Conservation (phyloP, 495 filamentous ascomycete genomes). For the Durotheca rogersii region DNA sequence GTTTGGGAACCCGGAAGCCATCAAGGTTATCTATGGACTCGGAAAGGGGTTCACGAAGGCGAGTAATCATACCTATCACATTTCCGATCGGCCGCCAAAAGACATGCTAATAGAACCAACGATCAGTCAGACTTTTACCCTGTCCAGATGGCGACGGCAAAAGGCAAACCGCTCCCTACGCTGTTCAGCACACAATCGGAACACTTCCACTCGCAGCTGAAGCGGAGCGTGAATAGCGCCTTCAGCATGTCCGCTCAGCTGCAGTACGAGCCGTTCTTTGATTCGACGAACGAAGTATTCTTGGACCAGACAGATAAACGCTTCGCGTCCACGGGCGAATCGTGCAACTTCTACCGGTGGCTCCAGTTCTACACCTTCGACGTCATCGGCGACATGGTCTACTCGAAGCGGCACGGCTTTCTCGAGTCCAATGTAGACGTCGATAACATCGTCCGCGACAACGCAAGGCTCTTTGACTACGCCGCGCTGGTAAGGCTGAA, state of each 20-base stretch:
- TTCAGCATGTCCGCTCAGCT: slow-evolving; percentile 58
- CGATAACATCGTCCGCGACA: slow-evolving; percentile 46
- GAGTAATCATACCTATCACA: neutral
- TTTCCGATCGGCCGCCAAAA: neutral
- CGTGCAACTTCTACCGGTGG: slow-evolving; percentile 53
- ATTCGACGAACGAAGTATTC: slow-evolving; percentile 55
- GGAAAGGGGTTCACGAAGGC: slow-evolving; percentile 30
- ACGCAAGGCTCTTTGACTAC: slow-evolving; percentile 44
- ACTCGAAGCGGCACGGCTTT: slow-evolving; percentile 55
- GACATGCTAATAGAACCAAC: slow-evolving; percentile 1
- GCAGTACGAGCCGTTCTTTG: slow-evolving; percentile 56
- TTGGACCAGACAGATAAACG: slow-evolving; percentile 39
- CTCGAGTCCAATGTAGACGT: slow-evolving; percentile 53
- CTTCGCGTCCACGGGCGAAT: slow-evolving; percentile 34
- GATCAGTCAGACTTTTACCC: slow-evolving; percentile 35
- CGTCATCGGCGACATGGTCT: slow-evolving; percentile 59
- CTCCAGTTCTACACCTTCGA: slow-evolving; percentile 62
- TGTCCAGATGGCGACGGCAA: slow-evolving; percentile 27
- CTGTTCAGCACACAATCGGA: slow-evolving; percentile 37
- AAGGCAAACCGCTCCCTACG: slow-evolving; percentile 24
- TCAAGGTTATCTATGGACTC: slow-evolving; percentile 28
- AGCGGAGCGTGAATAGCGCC: slow-evolving; percentile 43
- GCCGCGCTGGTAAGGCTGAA: slow-evolving; percentile 53
- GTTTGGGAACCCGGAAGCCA: slow-evolving; percentile 30
- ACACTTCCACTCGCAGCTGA: slow-evolving; percentile 29